phyloP scores from a whole-genome alignment of 1,284 basidiomycete species.

The Puccinia novopanici region DNA sequence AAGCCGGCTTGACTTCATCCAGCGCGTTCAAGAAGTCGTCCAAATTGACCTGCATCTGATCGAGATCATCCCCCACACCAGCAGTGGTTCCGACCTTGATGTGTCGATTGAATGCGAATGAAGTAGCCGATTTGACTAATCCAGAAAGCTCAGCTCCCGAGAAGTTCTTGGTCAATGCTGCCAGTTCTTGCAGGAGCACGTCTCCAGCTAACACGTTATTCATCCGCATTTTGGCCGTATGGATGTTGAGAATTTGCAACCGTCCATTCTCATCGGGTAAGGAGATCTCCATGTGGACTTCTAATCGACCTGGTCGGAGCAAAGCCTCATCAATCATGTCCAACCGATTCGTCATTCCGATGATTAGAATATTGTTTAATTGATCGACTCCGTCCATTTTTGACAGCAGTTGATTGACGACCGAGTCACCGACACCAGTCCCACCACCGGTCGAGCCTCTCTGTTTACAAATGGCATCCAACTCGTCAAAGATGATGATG shows the following conservation, averaged over 20 bases:
- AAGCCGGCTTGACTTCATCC: slow-evolving; percentile 93
- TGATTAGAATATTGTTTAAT: slow-evolving; percentile 98
- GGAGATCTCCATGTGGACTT: slow-evolving; percentile 99
- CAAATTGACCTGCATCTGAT: slow-evolving; percentile 84
- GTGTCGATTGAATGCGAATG: slow-evolving; percentile 96
- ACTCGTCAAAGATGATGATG: slow-evolving; percentile 99
- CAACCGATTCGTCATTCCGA: slow-evolving; percentile 97
- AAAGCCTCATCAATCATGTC: slow-evolving; percentile 99
- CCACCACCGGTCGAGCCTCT: slow-evolving; percentile 80
- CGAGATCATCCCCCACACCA: slow-evolving; percentile 91
- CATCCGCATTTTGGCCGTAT: slow-evolving; percentile 88
- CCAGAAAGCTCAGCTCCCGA: slow-evolving; percentile 95
- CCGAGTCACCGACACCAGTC: slow-evolving; percentile 97
- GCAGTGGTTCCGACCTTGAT: slow-evolving; percentile 97
- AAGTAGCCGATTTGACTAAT: slow-evolving; percentile 94
- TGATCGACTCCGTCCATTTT: slow-evolving; percentile 99
- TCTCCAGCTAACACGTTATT: slow-evolving; percentile 88
- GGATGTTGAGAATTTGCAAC: slow-evolving; percentile 90
- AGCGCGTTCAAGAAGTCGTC: slow-evolving; percentile 87
- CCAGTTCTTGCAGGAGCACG: slow-evolving; percentile 82
- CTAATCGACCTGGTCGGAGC: slow-evolving; percentile 93
- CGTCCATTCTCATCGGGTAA: slow-evolving; percentile 92
- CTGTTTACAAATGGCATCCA: slow-evolving; percentile 98
- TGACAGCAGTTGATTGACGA: slow-evolving; percentile 96
- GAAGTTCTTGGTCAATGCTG: slow-evolving; percentile 90